Conservation (phyloP, 108 stramenopile genomes). For the Chaetoceros tenuissimus region DNA sequence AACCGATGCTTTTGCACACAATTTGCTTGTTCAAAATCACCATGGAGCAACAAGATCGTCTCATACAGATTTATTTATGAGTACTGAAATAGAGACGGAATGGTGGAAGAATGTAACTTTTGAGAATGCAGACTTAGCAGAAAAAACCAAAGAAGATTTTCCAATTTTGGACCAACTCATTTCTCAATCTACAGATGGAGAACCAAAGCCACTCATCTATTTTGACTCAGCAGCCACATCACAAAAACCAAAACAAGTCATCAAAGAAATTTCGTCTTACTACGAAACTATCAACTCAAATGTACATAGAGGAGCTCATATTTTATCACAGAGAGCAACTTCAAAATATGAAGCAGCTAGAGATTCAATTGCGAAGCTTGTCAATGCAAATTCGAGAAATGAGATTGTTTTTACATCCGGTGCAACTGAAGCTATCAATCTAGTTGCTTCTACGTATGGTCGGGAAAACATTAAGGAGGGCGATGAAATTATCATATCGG, state of each 20-base stretch:
- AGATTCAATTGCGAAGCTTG: conserved; percentile 64
- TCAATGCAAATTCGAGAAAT: conserved; percentile 69
- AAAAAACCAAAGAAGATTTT: conserved; percentile 30
- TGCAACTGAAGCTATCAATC: conserved; percentile 90
- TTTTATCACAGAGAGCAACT: conserved; percentile 78
- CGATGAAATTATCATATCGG: conserved; percentile 87
- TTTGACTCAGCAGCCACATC: conserved; percentile 95
- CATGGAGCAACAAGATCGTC: no score
- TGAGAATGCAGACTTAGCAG: conserved; percentile 21
- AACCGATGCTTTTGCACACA: no score
- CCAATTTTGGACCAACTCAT: conserved; percentile 24
- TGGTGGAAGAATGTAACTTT: conserved; percentile 21
- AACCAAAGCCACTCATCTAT: conserved; percentile 66
- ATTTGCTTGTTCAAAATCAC: no score
- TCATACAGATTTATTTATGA: not conserved
- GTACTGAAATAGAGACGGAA: not conserved
- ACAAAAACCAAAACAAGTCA: conserved; percentile 84
- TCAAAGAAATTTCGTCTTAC: conserved; percentile 63
- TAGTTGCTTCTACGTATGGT: conserved; percentile 75
- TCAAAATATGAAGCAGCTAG: conserved; percentile 83
- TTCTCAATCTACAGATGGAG: not conserved
- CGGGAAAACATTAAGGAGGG: conserved; percentile 33
- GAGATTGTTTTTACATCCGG: conserved; percentile 92
- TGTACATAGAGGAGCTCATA: conserved; percentile 93
- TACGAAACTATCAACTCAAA: conserved; percentile 78